A percentile compares a stretch with the other conserved stretches of the same genome.
Evolutionary conservation across 139 green algal species (phyloP).

Genomic region (Tetradesmus obliquus): DNA sequence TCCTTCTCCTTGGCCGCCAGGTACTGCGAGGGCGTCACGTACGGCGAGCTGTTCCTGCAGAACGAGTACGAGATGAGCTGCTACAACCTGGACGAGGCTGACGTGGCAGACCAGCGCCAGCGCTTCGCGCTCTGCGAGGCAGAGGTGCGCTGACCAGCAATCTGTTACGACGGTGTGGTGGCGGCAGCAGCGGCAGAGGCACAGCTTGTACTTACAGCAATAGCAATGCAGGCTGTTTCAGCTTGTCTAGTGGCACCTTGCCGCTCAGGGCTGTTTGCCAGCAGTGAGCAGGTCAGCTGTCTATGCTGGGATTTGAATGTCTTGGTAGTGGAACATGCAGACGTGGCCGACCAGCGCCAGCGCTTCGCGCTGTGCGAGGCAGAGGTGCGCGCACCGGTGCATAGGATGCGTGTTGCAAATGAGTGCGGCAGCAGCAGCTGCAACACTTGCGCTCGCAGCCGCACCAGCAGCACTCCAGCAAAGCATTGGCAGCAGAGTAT

Average conservation of each 20-base stretch:
- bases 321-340: constrained; percentile 78
- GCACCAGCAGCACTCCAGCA: too few species aligned
- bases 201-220: not conserved
- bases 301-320: not conserved
- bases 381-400: constrained; percentile 15
- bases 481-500: too few species aligned
- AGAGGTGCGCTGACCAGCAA: constrained; percentile 3
- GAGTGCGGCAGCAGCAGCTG: not conserved
- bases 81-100: constrained; percentile 92
- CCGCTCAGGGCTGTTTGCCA: too few species aligned
- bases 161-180: not conserved
- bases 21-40: constrained; percentile 86
- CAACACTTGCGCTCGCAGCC: not conserved
- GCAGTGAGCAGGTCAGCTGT: too few species aligned
- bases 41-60: constrained; percentile 98
- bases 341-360: constrained; percentile 75
- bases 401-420: not conserved
- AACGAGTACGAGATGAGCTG: constrained; percentile 96
- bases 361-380: constrained; percentile 37
- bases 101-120: constrained; percentile 75
- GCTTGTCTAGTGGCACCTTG: too few species aligned
- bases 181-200: not conserved
- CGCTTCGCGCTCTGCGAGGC: constrained; percentile 43
- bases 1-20: too few species aligned
- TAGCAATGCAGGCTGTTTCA: too few species aligned